Evolutionary conservation across 2,329 filamentous ascomycete species (phyloP).

Genomic region (Penicillium sp.): DNA sequence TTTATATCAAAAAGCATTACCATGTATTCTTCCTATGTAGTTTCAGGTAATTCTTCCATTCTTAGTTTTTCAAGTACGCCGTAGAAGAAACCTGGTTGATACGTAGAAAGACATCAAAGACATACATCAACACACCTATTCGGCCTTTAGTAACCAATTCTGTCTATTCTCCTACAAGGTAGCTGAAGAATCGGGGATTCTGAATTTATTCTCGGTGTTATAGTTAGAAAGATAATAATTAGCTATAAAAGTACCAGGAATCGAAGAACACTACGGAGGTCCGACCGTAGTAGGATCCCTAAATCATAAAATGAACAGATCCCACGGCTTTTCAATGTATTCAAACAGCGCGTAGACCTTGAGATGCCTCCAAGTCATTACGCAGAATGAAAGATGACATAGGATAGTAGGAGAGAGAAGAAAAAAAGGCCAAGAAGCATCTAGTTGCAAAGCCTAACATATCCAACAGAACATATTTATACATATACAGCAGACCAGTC

Average conservation of each 20-base stretch:
- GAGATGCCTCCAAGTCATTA: not conserved
- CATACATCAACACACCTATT: too few relatives aligned
- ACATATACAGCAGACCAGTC: conserved; percentile 22
- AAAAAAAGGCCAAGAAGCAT: conserved; percentile 5
- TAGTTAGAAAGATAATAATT: too few relatives aligned
- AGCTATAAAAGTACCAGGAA: too few relatives aligned
- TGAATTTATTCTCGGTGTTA: not conserved
- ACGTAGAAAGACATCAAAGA: too few relatives aligned
- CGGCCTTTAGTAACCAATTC: too few relatives aligned
- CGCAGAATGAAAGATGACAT: not conserved
- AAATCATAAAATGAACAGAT: not conserved
- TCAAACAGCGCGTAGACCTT: too few relatives aligned
- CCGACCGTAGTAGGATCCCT: not conserved
- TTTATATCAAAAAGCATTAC: not conserved
- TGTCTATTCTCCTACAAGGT: too few relatives aligned
- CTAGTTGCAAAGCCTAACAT: conserved; percentile 7
- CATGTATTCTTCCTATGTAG: not conserved
- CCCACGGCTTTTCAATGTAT: not conserved
- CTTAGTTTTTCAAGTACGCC: too few relatives aligned
- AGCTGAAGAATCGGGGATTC: too few relatives aligned
- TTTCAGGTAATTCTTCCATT: too few relatives aligned
- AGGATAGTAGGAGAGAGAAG: not conserved
- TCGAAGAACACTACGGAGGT: not conserved
- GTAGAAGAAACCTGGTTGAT: too few relatives aligned
- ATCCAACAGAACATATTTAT: conserved; percentile 27